A percentile compares a stretch with the other conserved stretches of the same genome.
Conservation (phyloP, 2,329 filamentous ascomycete species). For the Rutstroemia sp. region DNA sequence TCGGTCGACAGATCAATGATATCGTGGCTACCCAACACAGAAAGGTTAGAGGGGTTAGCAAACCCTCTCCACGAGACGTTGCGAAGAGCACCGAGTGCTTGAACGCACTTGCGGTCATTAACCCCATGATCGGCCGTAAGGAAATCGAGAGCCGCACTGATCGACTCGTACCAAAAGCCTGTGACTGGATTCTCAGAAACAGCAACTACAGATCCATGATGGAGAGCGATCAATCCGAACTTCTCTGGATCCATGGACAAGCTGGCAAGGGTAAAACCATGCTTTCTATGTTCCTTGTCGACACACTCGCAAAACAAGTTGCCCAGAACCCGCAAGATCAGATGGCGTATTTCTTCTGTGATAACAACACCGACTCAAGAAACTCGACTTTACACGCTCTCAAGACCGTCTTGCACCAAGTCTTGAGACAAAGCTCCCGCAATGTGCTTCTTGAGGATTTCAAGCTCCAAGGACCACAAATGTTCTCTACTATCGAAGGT, state of each 20-base stretch:
- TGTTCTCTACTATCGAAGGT: conserved; percentile 6
- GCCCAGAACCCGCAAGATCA: conserved; percentile 5
- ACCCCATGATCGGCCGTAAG: background rate
- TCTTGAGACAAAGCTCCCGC: conserved; percentile 1
- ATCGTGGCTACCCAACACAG: conserved; percentile 9
- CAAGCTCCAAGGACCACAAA: conserved; percentile 5
- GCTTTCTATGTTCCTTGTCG: conserved; percentile 8
- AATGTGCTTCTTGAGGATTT: conserved; percentile 8
- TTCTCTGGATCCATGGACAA: conserved; percentile 8
- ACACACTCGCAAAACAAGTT: conserved; percentile 5
- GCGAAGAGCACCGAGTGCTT: background rate
- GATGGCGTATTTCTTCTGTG: conserved; percentile 8
- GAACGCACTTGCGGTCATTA: conserved; percentile 7
- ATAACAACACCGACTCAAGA: conserved; percentile 5
- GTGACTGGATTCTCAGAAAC: conserved; percentile 7
- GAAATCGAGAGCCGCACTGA: conserved; percentile 8
- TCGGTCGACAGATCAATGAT: conserved; percentile 6
- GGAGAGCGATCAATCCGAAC: conserved; percentile 6
- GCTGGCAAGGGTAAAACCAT: conserved; percentile 11
- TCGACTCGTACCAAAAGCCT: conserved; percentile 6
- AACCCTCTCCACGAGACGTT: background rate
- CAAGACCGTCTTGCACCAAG: conserved; percentile 7
- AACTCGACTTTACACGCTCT: conserved; percentile 8
- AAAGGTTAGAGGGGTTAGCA: background rate
- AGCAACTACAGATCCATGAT: conserved; percentile 3